Evolutionary conservation across 1,139 yeast species (phyloP).

Genomic region (Yamadazyma buinensis): DNA sequence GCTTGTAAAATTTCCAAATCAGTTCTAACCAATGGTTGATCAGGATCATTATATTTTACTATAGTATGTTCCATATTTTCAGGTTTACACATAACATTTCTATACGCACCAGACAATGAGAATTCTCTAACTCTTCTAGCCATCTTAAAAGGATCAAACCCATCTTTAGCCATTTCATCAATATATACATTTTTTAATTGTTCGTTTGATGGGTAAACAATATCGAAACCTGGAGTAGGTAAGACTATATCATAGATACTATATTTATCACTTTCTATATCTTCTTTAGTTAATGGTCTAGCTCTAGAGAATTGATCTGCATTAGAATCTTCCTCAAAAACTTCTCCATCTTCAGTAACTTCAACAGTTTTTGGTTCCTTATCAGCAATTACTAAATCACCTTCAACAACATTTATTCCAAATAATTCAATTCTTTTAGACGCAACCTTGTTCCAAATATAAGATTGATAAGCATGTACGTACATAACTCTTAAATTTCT

Average conservation of each 20-base stretch:
- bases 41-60: slow-evolving; percentile 56
- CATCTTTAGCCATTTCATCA: slow-evolving; percentile 74
- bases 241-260: slow-evolving; percentile 80
- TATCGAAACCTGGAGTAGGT: slow-evolving; percentile 93
- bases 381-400: slow-evolving; percentile 68
- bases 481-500: slow-evolving; percentile 91
- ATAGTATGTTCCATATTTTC: slow-evolving; percentile 58
- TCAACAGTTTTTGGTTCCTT: slow-evolving; percentile 17
- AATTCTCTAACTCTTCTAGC: slow-evolving; percentile 81
- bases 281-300: slow-evolving; percentile 68
- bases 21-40: slow-evolving; percentile 72
- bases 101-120: slow-evolving; percentile 87
- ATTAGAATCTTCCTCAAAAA: slow-evolving; percentile 61
- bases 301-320: slow-evolving; percentile 57
- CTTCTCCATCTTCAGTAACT: slow-evolving; percentile 43
- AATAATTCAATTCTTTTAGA: slow-evolving; percentile 69
- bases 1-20: slow-evolving; percentile 66
- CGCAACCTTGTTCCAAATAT: slow-evolving; percentile 87
- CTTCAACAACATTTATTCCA: slow-evolving; percentile 70
- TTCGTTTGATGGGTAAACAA: slow-evolving; percentile 72
- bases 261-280: slow-evolving; percentile 55
- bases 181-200: slow-evolving; percentile 60
- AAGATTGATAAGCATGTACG: slow-evolving; percentile 96
- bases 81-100: slow-evolving; percentile 72
- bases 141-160: slow-evolving; percentile 82